phyloP scores from a whole-genome alignment of 768 basidiomycete genomes.

The Trametes punicea region DNA sequence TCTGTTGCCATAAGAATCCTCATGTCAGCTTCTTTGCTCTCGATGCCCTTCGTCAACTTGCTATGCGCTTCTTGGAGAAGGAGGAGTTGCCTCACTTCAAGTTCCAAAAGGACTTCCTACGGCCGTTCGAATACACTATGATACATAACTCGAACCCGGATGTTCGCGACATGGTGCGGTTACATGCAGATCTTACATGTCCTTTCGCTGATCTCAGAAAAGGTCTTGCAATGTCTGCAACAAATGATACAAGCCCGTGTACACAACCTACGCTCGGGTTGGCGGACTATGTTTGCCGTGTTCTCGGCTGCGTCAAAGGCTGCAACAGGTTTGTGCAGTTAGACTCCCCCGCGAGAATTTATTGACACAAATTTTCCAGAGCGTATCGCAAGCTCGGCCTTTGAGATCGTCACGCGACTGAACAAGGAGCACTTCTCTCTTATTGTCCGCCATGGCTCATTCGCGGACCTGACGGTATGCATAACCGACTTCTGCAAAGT shows the following conservation, averaged over 20 bases:
- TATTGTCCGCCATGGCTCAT: slow-evolving; percentile 92
- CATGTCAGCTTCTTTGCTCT: slow-evolving; percentile 96
- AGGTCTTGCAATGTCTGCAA: slow-evolving; percentile 96
- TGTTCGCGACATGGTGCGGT: slow-evolving; percentile 86
- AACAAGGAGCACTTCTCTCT: slow-evolving; percentile 87
- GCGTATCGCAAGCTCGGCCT: slow-evolving; percentile 87
- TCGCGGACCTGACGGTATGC: slow-evolving; percentile 94
- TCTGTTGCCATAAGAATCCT: slow-evolving; percentile 97
- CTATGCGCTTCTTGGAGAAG: slow-evolving; percentile 98
- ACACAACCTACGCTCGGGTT: slow-evolving; percentile 94
- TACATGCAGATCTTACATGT: neutral
- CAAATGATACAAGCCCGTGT: slow-evolving; percentile 98
- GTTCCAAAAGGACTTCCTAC: slow-evolving; percentile 98
- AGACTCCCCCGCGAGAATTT: too few species aligned
- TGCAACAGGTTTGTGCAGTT: slow-evolving; percentile 62
- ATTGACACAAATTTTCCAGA: slow-evolving; percentile 43
- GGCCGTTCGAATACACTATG: slow-evolving; percentile 98
- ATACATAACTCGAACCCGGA: slow-evolving; percentile 94
- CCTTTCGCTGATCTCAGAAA: neutral
- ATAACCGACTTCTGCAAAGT: slow-evolving; percentile 99
- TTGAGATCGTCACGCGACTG: slow-evolving; percentile 90
- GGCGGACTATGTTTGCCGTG: slow-evolving; percentile 99
- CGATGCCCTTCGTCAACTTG: slow-evolving; percentile 92
- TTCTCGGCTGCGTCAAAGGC: slow-evolving; percentile 96
- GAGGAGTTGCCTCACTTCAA: slow-evolving; percentile 98